Percentiles rank a stretch among this genome's conserved stretches.
Conservation (phyloP, 805 yeast genomes). For the Ogataea philodendri region DNA sequence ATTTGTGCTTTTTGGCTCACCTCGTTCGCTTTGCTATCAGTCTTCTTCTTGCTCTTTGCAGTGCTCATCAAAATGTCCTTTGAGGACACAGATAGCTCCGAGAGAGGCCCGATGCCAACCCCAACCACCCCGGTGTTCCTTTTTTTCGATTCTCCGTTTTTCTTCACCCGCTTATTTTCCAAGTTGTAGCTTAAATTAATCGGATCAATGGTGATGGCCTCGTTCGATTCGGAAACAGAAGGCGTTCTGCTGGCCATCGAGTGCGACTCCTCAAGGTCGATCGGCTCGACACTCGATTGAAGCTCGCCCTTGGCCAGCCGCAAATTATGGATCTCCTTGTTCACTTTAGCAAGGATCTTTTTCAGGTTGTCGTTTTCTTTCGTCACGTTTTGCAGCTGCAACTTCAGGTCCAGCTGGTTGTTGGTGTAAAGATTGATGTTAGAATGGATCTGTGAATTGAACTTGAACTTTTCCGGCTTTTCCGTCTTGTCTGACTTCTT, state of each 20-base stretch:
- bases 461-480: constrained; percentile 19
- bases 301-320: constrained; percentile 26
- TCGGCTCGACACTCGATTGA: constrained; percentile 4
- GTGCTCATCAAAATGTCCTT: constrained; percentile 28
- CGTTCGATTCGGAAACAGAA: constrained; percentile 3
- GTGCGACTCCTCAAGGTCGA: not conserved
- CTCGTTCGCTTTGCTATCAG: constrained; percentile 21
- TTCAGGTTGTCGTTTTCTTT: constrained; percentile 45
- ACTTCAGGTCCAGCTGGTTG: constrained; percentile 32
- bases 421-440: constrained; percentile 35
- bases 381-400: constrained; percentile 41
- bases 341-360: constrained; percentile 39
- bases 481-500: constrained; percentile 17
- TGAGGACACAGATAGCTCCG: constrained; percentile 23
- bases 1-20: constrained; percentile 24
- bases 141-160: constrained; percentile 5
- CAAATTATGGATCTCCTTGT: constrained; percentile 38
- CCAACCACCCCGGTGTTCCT: constrained; percentile 5
- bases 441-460: constrained; percentile 37
- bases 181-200: constrained; percentile 32
- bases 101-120: constrained; percentile 8
- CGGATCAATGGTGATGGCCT: constrained; percentile 32
- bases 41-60: constrained; percentile 10
- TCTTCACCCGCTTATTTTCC: constrained; percentile 32
- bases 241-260: constrained; percentile 1